A percentile compares a stretch with the other conserved stretches of the same genome.
phyloP scores from a whole-genome alignment of 1,284 basidiomycete species.

The Mrakiaceae sp. region DNA sequence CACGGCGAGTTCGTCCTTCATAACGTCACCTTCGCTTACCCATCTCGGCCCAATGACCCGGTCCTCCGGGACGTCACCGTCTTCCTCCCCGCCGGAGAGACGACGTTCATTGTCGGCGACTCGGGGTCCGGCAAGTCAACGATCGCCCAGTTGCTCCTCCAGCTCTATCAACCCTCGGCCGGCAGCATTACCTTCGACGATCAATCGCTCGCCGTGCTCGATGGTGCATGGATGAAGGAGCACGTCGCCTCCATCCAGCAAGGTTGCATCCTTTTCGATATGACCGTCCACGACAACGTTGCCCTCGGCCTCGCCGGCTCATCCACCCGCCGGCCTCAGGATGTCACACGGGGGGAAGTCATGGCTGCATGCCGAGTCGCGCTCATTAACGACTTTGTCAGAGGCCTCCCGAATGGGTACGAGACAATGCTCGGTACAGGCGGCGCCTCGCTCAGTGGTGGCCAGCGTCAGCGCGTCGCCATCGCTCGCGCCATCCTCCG shows the following conservation, averaged over 20 bases:
- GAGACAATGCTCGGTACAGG: conserved; percentile 66
- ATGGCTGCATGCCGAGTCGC: conserved; percentile 72
- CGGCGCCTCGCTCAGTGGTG: conserved; percentile 73
- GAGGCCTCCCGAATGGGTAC: conserved; percentile 73
- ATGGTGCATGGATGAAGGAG: conserved; percentile 56
- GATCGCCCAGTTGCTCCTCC: conserved; percentile 66
- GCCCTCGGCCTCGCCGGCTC: conserved; percentile 54
- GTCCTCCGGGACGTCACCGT: conserved; percentile 40
- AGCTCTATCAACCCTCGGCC: conserved; percentile 55
- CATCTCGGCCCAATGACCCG: conserved; percentile 48
- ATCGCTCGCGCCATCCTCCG: conserved; percentile 79
- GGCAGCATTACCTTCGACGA: conserved; percentile 71
- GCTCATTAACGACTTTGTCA: conserved; percentile 77
- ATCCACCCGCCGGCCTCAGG: conserved; percentile 27
- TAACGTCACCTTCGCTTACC: conserved; percentile 73
- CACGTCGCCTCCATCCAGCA: conserved; percentile 72
- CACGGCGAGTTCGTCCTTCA: conserved; percentile 68
- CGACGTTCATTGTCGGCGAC: conserved; percentile 83
- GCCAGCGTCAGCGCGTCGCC: conserved; percentile 84
- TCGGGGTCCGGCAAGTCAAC: conserved; percentile 92
- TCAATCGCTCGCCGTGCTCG: conserved; percentile 61
- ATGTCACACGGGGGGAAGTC: conserved; percentile 58
- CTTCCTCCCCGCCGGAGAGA: conserved; percentile 69
- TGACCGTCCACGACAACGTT: conserved; percentile 78
- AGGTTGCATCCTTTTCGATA: conserved; percentile 65